A percentile compares a stretch with the other conserved stretches of the same genome.
phyloP scores from a whole-genome alignment of 306 rosid genomes.

The Calophaca sinica region DNA sequence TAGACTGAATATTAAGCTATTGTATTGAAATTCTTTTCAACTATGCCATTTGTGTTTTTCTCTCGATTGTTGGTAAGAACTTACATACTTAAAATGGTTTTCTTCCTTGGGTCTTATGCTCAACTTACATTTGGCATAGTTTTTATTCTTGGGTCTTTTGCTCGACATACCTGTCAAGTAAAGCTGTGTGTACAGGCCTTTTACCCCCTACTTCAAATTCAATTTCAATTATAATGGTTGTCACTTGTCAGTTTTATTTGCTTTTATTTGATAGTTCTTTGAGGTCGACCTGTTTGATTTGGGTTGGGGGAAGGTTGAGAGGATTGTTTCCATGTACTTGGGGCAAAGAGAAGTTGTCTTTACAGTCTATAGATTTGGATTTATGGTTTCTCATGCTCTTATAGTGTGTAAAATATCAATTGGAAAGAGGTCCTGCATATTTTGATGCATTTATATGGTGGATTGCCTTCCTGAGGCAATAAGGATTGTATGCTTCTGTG shows the following conservation, averaged over 20 bases:
- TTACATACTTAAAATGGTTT: neutral
- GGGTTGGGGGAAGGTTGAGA: slow-evolving; percentile 18
- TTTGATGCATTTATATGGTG: slow-evolving; percentile 38
- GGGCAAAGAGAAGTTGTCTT: neutral
- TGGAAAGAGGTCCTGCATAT: slow-evolving; percentile 19
- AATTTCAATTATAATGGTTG: neutral
- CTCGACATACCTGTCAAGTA: neutral
- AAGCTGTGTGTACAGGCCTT: neutral
- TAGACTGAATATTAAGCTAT: slow-evolving; percentile 31
- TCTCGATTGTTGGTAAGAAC: neutral
- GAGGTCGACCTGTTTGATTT: slow-evolving; percentile 16
- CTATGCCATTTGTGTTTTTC: slow-evolving; percentile 23
- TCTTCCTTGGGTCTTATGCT: neutral
- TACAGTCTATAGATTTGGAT: slow-evolving; percentile 23
- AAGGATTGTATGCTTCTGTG: slow-evolving; percentile 56
- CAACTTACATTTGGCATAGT: neutral
- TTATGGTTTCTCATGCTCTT: slow-evolving; percentile 12
- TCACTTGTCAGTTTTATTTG: neutral
- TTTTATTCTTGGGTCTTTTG: neutral
- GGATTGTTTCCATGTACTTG: slow-evolving; percentile 15
- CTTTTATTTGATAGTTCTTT: slow-evolving; percentile 34
- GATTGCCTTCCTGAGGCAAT: slow-evolving; percentile 56
- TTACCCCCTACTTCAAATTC: neutral
- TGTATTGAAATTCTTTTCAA: slow-evolving; percentile 18
- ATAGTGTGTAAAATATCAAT: slow-evolving; percentile 25